phyloP scores from a whole-genome alignment of 176 grass and related monocot genomes.

The Carex parvula region DNA sequence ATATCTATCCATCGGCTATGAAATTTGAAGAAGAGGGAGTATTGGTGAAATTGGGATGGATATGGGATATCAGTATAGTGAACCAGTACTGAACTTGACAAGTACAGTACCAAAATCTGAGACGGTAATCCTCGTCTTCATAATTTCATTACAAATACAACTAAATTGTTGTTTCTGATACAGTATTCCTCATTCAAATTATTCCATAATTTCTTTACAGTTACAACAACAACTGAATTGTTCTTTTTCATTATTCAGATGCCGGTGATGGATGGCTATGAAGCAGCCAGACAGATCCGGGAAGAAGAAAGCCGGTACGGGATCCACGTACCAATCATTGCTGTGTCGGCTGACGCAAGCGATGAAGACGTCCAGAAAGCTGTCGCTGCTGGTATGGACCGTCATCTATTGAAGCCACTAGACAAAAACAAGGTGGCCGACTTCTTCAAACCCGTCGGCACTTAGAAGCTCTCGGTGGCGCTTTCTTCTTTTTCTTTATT shows the following conservation, averaged over 20 bases:
- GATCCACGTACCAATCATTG: slow-evolving; percentile 48
- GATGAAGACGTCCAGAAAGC: slow-evolving; percentile 38
- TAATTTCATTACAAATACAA: background rate
- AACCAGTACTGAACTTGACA: background rate
- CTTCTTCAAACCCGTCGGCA: slow-evolving; percentile 12
- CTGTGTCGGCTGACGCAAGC: slow-evolving; percentile 47
- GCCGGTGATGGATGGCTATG: slow-evolving; percentile 74
- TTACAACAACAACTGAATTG: slow-evolving; percentile 11
- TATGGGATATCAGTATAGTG: background rate
- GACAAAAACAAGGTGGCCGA: slow-evolving; percentile 27
- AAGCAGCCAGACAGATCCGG: slow-evolving; percentile 57
- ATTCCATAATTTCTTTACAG: background rate
- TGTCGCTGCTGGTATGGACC: slow-evolving; percentile 44
- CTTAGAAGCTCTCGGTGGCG: background rate
- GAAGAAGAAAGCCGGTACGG: slow-evolving; percentile 50
- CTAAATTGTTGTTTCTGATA: background rate
- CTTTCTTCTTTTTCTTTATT: background rate
- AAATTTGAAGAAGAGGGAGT: background rate
- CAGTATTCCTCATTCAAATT: background rate
- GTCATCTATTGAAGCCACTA: slow-evolving; percentile 55
- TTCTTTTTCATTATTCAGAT: slow-evolving; percentile 38
- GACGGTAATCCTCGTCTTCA: background rate
- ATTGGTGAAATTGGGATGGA: background rate
- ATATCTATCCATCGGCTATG: background rate
- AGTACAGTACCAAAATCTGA: slow-evolving; percentile 4